Evolutionary conservation across 2,329 filamentous ascomycete species (phyloP).

Genomic region (Dactylellina cionopaga): DNA sequence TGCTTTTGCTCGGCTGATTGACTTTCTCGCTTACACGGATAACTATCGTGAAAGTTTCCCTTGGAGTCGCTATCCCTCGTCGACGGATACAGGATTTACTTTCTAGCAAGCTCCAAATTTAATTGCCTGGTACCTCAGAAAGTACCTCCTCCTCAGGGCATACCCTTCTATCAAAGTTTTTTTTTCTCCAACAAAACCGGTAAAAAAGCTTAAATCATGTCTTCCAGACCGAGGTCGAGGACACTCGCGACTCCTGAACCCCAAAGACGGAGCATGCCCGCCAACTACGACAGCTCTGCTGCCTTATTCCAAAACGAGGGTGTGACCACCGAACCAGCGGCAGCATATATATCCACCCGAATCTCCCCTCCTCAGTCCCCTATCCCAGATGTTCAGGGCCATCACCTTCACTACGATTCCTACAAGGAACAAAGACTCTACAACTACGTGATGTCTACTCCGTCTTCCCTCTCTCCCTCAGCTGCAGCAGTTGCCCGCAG

Average conservation of each 20-base stretch:
- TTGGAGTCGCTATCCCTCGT: slow-evolving; percentile 5
- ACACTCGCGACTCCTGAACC: slow-evolving; percentile 23
- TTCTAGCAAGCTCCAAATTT: too few relatives aligned
- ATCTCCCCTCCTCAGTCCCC: slow-evolving; percentile 37
- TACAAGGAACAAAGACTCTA: slow-evolving; percentile 52
- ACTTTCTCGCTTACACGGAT: slow-evolving; percentile 14
- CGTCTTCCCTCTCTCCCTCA: slow-evolving; percentile 8
- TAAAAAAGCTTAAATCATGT: slow-evolving; percentile 14
- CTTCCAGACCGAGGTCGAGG: slow-evolving; percentile 38
- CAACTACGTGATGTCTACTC: slow-evolving; percentile 49
- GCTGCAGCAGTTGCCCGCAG: slow-evolving; percentile 1
- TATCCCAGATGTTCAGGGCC: slow-evolving; percentile 20
- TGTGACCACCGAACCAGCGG: slow-evolving; percentile 48
- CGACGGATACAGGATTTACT: slow-evolving; percentile 44
- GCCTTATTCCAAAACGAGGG: slow-evolving; percentile 1
- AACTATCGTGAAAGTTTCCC: slow-evolving; percentile 30
- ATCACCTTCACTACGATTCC: slow-evolving; percentile 25
- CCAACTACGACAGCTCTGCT: slow-evolving; percentile 8
- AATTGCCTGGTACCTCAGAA: too few relatives aligned
- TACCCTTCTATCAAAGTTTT: slow-evolving; percentile 8
- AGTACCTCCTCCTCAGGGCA: slow-evolving; percentile 41
- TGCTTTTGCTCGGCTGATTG: slow-evolving; percentile 28
- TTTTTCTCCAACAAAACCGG: slow-evolving; percentile 23
- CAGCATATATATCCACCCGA: slow-evolving; percentile 51
- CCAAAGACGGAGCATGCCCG: slow-evolving; percentile 20